Conservation (phyloP, 257 asterid species). For the Nicotiana noctiflora region DNA sequence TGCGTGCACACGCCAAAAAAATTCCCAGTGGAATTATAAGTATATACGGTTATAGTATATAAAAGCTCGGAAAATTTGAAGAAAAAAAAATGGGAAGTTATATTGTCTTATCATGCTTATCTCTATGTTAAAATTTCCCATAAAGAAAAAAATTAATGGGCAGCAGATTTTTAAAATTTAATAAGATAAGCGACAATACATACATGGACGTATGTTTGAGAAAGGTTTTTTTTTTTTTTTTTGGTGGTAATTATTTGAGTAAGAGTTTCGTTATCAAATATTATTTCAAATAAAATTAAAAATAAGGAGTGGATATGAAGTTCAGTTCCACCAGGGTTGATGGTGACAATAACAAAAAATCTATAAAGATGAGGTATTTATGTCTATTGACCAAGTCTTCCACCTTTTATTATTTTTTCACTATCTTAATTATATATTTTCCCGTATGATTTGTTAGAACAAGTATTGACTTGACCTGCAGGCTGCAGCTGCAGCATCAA, state of each 20-base stretch:
- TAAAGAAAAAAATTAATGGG: too few species aligned
- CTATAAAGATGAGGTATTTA: not conserved
- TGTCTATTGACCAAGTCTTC: constrained; percentile 2
- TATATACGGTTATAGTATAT: too few species aligned
- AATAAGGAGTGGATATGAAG: not conserved
- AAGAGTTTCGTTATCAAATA: not conserved
- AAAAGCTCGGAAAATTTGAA: too few species aligned
- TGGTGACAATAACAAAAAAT: not conserved
- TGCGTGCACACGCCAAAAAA: too few species aligned
- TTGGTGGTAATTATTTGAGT: not conserved
- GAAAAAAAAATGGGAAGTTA: too few species aligned
- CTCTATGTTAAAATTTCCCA: too few species aligned
- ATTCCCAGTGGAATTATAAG: too few species aligned
- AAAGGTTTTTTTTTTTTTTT: too few species aligned
- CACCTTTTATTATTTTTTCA: not conserved
- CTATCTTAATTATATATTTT: too few species aligned
- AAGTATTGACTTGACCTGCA: constrained; percentile 14
- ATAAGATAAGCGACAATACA: not conserved
- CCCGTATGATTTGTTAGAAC: too few species aligned
- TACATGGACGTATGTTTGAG: not conserved
- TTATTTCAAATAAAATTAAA: not conserved
- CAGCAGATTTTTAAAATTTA: not conserved
- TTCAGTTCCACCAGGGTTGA: not conserved
- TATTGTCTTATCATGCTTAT: not conserved
- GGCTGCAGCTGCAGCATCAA: constrained; percentile 4